Evolutionary conservation across 805 yeast genomes (phyloP).

Genomic region (Kluyveromyces starmeri): DNA sequence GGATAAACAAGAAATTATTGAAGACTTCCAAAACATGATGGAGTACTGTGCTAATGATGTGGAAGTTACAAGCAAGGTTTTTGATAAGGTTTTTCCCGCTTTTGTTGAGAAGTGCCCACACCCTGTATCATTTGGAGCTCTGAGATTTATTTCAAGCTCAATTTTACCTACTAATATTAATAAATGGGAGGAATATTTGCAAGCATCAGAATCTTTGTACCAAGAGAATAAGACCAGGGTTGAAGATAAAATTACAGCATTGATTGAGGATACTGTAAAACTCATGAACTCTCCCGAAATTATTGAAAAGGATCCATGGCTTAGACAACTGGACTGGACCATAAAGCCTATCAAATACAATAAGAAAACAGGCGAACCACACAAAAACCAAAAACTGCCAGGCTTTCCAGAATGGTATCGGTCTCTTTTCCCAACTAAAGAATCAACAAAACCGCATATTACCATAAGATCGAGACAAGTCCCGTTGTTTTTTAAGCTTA

Average conservation of each 20-base stretch:
- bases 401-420: slow-evolving; percentile 95
- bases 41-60: slow-evolving; percentile 85
- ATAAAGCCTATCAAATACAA: slow-evolving; percentile 49
- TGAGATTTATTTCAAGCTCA: slow-evolving; percentile 61
- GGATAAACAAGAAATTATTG: slow-evolving; percentile 44
- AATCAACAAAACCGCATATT: slow-evolving; percentile 40
- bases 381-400: slow-evolving; percentile 68
- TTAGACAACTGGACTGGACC: slow-evolving; percentile 83
- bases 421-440: slow-evolving; percentile 36
- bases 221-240: slow-evolving; percentile 49
- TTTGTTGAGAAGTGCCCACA: slow-evolving; percentile 72
- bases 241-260: slow-evolving; percentile 43
- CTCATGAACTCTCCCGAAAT: slow-evolving; percentile 35
- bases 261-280: slow-evolving; percentile 52
- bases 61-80: slow-evolving; percentile 60
- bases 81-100: slow-evolving; percentile 57
- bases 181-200: slow-evolving; percentile 66
- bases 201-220: slow-evolving; percentile 57
- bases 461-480: slow-evolving; percentile 68
- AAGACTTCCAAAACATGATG: slow-evolving; percentile 53
- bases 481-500: slow-evolving; percentile 63
- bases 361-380: slow-evolving; percentile 60
- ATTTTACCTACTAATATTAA: slow-evolving; percentile 66
- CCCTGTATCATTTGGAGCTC: slow-evolving; percentile 88
- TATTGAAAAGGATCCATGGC: slow-evolving; percentile 74